These are phyloP conservation scores for Quercus wislizeni DNA, from an alignment of 306 rosid species.

Conservation along the genomic window DNA sequence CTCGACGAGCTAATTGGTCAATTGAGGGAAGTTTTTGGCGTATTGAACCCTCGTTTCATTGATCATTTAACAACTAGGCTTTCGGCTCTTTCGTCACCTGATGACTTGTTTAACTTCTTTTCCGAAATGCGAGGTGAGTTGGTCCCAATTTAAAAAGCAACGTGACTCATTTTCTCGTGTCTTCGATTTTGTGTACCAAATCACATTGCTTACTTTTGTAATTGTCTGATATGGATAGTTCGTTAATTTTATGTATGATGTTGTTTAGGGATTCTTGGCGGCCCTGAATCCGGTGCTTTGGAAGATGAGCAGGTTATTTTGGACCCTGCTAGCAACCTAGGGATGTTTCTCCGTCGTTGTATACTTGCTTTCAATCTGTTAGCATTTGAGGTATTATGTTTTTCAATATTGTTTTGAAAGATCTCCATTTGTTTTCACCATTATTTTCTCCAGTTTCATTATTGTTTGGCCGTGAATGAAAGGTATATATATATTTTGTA, in stretches of 20 bases:
- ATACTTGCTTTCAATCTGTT: constrained; percentile 85
- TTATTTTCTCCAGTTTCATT: neutral
- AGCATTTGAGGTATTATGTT: constrained; percentile 67
- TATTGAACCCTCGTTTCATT: constrained; percentile 46
- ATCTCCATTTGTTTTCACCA: neutral
- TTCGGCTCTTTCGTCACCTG: constrained; percentile 71
- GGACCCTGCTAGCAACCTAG: constrained; percentile 80
- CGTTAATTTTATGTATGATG: neutral
- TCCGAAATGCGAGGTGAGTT: constrained; percentile 75
- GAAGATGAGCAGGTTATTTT: constrained; percentile 79
- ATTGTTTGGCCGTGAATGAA: neutral
- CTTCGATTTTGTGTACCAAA: neutral
- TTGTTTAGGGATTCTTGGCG: constrained; percentile 73
- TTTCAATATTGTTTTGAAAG: neutral
- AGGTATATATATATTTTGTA: neutral
- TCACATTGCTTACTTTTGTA: neutral
- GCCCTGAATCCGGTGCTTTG: constrained; percentile 62
- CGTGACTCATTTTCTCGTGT: neutral
- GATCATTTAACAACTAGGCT: constrained; percentile 66
- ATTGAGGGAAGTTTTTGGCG: constrained; percentile 61
- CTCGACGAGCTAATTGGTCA: constrained; percentile 74
- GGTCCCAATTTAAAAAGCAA: too few relatives aligned
- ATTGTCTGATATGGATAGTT: neutral
- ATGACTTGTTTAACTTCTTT: constrained; percentile 86
- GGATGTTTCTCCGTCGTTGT: constrained; percentile 84